Percentiles rank a stretch among this genome's conserved stretches.
phyloP scores from a whole-genome alignment of 805 yeast species.

The Kregervanrija delftensis region DNA sequence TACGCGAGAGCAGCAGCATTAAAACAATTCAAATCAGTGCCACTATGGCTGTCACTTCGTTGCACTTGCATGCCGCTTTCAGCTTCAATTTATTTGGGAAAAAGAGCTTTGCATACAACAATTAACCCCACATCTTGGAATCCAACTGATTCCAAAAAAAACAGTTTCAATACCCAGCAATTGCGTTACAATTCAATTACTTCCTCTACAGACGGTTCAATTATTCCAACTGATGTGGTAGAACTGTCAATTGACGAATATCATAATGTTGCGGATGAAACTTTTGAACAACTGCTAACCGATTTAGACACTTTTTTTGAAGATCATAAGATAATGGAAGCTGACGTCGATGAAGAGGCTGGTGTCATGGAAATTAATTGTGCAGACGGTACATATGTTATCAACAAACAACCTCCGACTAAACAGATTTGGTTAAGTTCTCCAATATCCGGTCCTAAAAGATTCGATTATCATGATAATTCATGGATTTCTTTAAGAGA shows the following conservation, averaged over 20 bases:
- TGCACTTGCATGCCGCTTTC: too few species aligned
- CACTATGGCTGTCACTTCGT: too few species aligned
- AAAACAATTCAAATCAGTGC: too few species aligned
- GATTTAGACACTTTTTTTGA: conserved; percentile 66
- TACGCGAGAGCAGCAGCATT: too few species aligned
- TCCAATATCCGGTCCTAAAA: conserved; percentile 89
- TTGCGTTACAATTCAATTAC: conserved; percentile 21
- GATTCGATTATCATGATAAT: conserved; percentile 67
- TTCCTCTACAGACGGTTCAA: conserved; percentile 45
- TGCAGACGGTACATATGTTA: conserved; percentile 76
- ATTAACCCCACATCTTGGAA: too few species aligned
- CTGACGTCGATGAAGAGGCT: conserved; percentile 67
- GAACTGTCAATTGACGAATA: conserved; percentile 46
- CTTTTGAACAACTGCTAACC: conserved; percentile 62
- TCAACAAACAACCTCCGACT: conserved; percentile 96
- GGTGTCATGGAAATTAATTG: conserved; percentile 83
- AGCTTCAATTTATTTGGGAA: too few species aligned
- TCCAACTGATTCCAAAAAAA: too few species aligned
- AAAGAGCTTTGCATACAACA: too few species aligned
- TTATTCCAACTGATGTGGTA: conserved; percentile 46
- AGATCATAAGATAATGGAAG: conserved; percentile 29
- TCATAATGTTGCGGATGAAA: conserved; percentile 56
- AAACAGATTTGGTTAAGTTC: conserved; percentile 94
- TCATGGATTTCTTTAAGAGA: conserved; percentile 81
- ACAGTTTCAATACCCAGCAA: neutral